Evolutionary conservation across 2,329 filamentous ascomycete genomes (phyloP).

Genomic region (Gliomastix tumulicola): DNA sequence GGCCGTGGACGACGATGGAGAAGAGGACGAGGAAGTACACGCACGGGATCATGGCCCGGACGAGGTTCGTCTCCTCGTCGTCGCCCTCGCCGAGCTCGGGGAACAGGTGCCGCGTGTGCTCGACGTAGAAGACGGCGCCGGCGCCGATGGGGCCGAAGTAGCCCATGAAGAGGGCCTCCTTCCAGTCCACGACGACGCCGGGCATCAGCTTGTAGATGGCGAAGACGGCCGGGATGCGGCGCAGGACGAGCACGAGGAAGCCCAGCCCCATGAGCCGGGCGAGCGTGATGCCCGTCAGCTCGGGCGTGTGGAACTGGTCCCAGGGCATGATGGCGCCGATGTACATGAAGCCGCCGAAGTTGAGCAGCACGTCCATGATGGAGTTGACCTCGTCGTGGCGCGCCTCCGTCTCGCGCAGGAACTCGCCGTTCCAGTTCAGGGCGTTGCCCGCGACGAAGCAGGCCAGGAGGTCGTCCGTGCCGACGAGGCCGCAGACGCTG

Average conservation of each 20-base stretch:
- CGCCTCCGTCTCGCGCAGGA: conserved; percentile 44
- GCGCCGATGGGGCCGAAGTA: conserved; percentile 69
- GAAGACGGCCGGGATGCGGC: conserved; percentile 50
- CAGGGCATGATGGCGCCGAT: conserved; percentile 50
- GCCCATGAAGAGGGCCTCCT: conserved; percentile 54
- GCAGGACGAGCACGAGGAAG: conserved; percentile 43
- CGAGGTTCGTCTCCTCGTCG: conserved; percentile 22
- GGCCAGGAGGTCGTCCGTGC: conserved; percentile 52
- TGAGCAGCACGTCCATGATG: conserved; percentile 49
- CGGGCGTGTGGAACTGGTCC: conserved; percentile 44
- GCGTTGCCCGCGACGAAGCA: conserved; percentile 53
- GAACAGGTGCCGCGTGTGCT: conserved; percentile 35
- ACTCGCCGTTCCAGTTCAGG: conserved; percentile 57
- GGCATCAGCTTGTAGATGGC: conserved; percentile 49
- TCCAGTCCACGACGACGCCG: conserved; percentile 39
- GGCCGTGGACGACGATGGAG: conserved; percentile 37
- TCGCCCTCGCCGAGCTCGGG: conserved; percentile 24
- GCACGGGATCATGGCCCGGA: conserved; percentile 27
- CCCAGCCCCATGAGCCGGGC: conserved; percentile 43
- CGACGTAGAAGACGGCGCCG: conserved; percentile 68
- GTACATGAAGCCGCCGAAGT: conserved; percentile 55
- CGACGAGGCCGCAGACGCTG: conserved; percentile 49
- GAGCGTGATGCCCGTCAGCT: conserved; percentile 44
- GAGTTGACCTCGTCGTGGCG: conserved; percentile 56
- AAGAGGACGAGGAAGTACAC: conserved; percentile 30